Base-by-base conservation (phyloP, 805 yeast species). In the Blastobotrys muscicola region DNA sequence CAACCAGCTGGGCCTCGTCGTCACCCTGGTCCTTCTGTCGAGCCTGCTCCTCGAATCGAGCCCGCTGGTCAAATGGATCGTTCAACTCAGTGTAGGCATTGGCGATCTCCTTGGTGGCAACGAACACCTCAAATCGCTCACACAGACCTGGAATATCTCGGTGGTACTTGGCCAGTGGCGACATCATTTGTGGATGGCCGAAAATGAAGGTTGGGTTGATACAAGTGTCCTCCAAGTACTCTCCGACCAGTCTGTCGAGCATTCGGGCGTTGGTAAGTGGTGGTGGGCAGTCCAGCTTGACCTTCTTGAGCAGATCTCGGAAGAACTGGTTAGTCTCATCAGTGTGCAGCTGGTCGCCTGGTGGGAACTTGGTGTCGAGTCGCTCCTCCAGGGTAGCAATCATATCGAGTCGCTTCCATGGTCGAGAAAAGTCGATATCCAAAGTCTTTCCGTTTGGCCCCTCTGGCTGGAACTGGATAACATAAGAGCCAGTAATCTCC, bases 141-240 rank as follows among this genome's bases (percentile, higher is more conserved):
- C 97, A 87, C 62, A 90, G 72, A 58, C 98, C 98, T 48, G 95
- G 94, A 51, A 76, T 74, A 48, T 80, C 75, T 70, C 98, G 82
- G 65, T 90, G 85, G 71, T 85, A 85, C 74, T 90, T 90, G 63
- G 98, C 98, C 68, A 90, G 76, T 54, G 98, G 98, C 46, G 97
- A 90, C 98, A 90, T 90, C 94, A 90, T 86, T 72, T 90, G 97
- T 47, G 98, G 98, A 68, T 90, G 98, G 57, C 98, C 98, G 60
- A 86, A 89, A 67, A 90, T 85, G 68, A 90, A 90, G 38, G 97
- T 92, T 57, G 98, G 98, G 75, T 85, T 92, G 68, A 90, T 84
- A 64, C 94, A 85, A 42, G 78, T 73, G 60, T 89, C 97, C 73
- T 90, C 98, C 34, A 68, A 55, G 66, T 82, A 77, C 65, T 86